phyloP scores from a whole-genome alignment of 2,329 filamentous ascomycete genomes.

The Fusarium sp. region DNA sequence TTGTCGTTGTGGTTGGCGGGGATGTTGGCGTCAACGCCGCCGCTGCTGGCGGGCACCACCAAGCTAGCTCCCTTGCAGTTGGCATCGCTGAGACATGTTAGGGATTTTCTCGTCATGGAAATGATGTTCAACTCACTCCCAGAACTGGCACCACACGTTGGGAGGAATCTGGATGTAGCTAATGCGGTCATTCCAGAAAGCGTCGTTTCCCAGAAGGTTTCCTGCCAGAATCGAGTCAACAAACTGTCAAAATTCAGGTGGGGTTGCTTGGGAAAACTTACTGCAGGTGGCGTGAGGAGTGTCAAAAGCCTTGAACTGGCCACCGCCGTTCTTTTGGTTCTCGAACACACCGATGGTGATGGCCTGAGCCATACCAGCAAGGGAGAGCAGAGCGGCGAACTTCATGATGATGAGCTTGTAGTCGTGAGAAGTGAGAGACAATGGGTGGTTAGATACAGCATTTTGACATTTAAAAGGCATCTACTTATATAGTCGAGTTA shows the following conservation, averaged over 20 bases:
- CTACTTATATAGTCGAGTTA: background rate
- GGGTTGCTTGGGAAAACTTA: background rate
- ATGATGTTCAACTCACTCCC: background rate
- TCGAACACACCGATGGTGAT: conserved; percentile 13
- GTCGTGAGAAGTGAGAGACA: fast-evolving
- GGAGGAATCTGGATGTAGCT: conserved; percentile 14
- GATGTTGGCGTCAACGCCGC: background rate
- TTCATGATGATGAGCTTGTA: background rate
- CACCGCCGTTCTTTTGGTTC: conserved; percentile 11
- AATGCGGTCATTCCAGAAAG: conserved; percentile 15
- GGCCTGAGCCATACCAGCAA: background rate
- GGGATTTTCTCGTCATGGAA: fast-evolving
- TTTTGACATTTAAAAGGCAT: background rate
- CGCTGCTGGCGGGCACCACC: background rate
- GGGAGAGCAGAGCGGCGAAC: background rate
- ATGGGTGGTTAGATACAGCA: background rate
- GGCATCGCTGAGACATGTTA: background rate
- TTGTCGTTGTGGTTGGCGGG: conserved; percentile 15
- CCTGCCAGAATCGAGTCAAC: background rate
- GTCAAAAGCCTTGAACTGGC: conserved; percentile 1
- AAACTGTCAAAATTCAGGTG: background rate
- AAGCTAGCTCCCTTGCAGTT: conserved; percentile 9
- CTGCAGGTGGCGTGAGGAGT: conserved; percentile 2
- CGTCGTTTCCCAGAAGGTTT: conserved; percentile 2
- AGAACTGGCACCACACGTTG: conserved; percentile 11